Evolutionary conservation across 805 yeast species (phyloP), one percentile per base, ranked within the genome.

Genomic region (Diddensiella caesifluorescens): DNA sequence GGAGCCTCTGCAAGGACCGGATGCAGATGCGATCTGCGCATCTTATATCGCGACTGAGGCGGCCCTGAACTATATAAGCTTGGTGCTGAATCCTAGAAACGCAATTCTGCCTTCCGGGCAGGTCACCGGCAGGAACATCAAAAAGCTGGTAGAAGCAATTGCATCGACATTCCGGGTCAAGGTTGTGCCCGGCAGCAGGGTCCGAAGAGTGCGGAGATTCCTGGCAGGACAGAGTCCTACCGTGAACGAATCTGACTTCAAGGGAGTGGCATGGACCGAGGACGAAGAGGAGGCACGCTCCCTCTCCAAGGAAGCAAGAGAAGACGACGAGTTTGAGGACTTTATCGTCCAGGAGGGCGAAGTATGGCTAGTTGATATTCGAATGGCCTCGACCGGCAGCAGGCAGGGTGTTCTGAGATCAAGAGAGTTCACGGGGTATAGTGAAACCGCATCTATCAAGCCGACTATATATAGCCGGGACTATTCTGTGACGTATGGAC

Each of bases 211-310:
- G 44, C 77, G 95, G 69, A 77, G 97, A 59, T 92, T 90, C 56
- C 75, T 92, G 58, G 95, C 95, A 29, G 98, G 98, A 41, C 98
- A 92, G 70, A 81, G 89, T 45, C 95, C 87, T 59, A 92, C 88
- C 42, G 92, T 88, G 50, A 90, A 89, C 28, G 98, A 90, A 68
- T 75, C 80, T 58, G 95, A 86, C 51, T 85, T 83, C 66, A 89
- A 90, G 64, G 96, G 95, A 59, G 94, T 89, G 4, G 57, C 50
- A 13, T 68, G 72, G 73, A 55, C 56, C 18, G 51, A 47, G 35
- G 51, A 48, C 13, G 48, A 50, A 9, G 52, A 50, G 26, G 50
- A 51, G 26, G 38, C 36, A 16, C 38, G 42, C 39, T 48, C 41
- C 35, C 5, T 15, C 7, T 26, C 28, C 35, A 36, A 35, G 19